Base-by-base conservation (phyloP, 148 eudicot genomes). In the Rheum nobile region DNA sequence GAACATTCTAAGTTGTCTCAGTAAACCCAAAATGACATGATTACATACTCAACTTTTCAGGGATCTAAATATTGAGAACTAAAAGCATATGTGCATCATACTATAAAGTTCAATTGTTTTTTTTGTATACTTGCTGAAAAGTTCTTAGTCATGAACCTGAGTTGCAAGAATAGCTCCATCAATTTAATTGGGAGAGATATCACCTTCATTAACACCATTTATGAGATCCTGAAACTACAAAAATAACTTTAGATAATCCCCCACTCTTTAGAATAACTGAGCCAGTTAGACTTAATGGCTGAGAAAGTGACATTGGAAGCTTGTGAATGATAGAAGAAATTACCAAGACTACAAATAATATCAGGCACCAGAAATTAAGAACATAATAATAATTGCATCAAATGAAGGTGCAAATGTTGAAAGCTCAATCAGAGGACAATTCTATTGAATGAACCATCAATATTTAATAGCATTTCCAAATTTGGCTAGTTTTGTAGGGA, bases 191-290 rank as follows among this genome's bases (percentile, higher is more conserved):
- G 92, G 84, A 69, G 89, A 83, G 72, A 87, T 69, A 71, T 91
- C 95, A 74, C 85, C 76, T 54, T 86, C 96, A 81, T 85, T 83
- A 71, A 91, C 86, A 75, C 92, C 89, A 54, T 80, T 82, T 55
- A 85, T 78, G 67, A 88, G 79, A 42, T 86, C 97, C 76, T 91
- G 97, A 75, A 93, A 91, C 77, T 93, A 91, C 28, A 80, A 78
- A 71, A 93, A 79, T n/a, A 72, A 89, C 75, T 79, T 93, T 95
- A 44, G 98, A 93, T 74, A 93, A 71, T 10, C 50, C 80, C 78
- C 98, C 98, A 71, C 87, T 93, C 86, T 85, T 89, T 89, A 93
- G 82, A 77, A 93, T 74, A 75, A 93, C 77, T 42, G 98, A 87
- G 69, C 98, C 88, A 50, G 98, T 91, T 61, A 93, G 71, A 80